Base-by-base conservation (phyloP, 1,284 basidiomycete genomes). In the Pseudozyma hubeiensis region DNA sequence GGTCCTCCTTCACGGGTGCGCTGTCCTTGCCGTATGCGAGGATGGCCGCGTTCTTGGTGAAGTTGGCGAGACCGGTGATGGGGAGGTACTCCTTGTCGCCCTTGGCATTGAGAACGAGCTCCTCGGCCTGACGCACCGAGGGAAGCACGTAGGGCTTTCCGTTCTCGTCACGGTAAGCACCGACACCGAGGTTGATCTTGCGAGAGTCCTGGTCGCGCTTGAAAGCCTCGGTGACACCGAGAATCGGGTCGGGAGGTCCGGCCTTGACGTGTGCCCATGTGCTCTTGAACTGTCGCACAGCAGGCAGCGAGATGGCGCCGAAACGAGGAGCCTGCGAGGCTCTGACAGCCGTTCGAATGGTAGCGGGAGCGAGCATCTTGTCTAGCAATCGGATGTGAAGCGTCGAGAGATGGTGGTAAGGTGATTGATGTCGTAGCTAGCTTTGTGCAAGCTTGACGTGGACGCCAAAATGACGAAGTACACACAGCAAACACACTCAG, bases 1-100 rank as follows among this genome's bases (percentile, higher is more conserved):
- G 86, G 83, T 90, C 90, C 82, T 91, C 88, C 73, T 89, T 89
- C 54, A 97, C 84, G 13, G 92, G 92, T 43, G 85, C 86, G 75
- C 91, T 75, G 70, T 81, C 77, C 56, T 92, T 87, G 62, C 97
- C 94, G 85, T 97, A 98, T 17, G 97, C 97, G 55, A 99, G 89
- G 84, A 92, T 90, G 59, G 92, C 91, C 19, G 97, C 95, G 64
- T 91, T 90, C 85, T 91, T 90, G 81, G 92, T 95, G 86, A 98
- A 97, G 58, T 91, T 89, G 43, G 90, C 87, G 54, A 94, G 90
- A 85, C 94, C 94, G 57, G 93, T 96, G 86, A 99, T 99, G 72
- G 94, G 94, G 51, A 98, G 90, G 86, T 99, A 99, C 86, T 99
- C 96, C 88, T 99, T 98, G 90, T 99, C 96, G 48, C 89, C 88